Base-by-base conservation (phyloP, 202 grass and related monocot species). In the Hordeum pubiflorum region DNA sequence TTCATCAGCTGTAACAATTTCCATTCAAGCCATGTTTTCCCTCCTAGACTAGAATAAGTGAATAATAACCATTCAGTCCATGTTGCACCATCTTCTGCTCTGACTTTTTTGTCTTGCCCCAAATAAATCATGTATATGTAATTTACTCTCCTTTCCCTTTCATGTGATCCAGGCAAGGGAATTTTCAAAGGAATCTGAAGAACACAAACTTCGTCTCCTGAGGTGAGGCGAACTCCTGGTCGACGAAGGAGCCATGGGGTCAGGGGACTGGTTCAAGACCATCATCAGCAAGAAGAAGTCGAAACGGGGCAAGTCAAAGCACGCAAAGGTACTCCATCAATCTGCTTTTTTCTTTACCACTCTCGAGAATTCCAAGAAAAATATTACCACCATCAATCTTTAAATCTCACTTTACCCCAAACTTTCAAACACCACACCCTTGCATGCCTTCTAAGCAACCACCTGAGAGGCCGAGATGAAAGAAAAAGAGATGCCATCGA, bases 201-300 rank as follows among this genome's bases (percentile, higher is more conserved):
- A 77, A 72, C 6, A 6, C 46, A 50, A 59, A 43, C 63, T 76
- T 85, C 12, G 88, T 89, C 24, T 48, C 75, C 70, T 29, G 50
- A 5, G 37, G n/a, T 29, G 50, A 5, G 37, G n/a, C 81, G 77
- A 67, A 75, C 61, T 54, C 40, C 36, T 2, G 37, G 9, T 80
- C 63, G 52, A 82, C 66, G 75, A 78, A 63, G 68, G 54, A 68
- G 76, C 80, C 81, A 97, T 97, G 94, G 91, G 91, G 36, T 94
- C 94, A 0, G 89, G 94, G 69, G 91, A 87, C 79, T 97, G 94
- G 94, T 83, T 97, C 78, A 97, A 86, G 79, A 97, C 87, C 52
- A 90, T 97, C 80, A 91, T 97, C 75, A 41, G 84, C 69, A 85
- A 91, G 88, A 97, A 94, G 88, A 92, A 87, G 88, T 84, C 91